These are phyloP conservation scores for Cryptococcus sp. DNA, from an alignment of 1,284 basidiomycete genomes.

Conservation along the genomic window DNA sequence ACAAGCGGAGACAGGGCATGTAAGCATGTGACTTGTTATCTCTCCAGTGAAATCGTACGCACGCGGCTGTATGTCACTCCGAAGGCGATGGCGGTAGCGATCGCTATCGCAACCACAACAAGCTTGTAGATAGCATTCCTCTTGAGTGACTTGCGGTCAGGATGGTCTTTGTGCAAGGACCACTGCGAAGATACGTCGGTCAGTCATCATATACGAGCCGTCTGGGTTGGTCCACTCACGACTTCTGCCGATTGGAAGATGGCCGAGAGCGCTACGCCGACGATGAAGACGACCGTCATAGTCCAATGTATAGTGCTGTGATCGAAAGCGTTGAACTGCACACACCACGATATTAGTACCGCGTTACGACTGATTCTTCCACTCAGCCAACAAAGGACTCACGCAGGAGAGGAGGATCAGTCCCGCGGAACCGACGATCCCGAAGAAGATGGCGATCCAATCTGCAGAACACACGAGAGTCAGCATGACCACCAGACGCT, in stretches of 20 bases:
- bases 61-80: constrained; percentile 52
- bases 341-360: neutral
- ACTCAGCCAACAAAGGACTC: constrained; percentile 21
- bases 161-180: constrained; percentile 54
- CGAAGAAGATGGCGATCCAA: constrained; percentile 55
- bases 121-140: constrained; percentile 57
- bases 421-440: constrained; percentile 52
- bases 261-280: constrained; percentile 56
- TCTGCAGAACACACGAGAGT: constrained; percentile 34
- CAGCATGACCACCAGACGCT: neutral
- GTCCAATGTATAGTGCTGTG: constrained; percentile 57
- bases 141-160: constrained; percentile 52
- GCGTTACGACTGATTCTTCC: neutral
- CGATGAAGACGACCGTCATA: constrained; percentile 57
- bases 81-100: constrained; percentile 56
- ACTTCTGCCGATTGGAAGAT: constrained; percentile 57
- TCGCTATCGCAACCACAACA: constrained; percentile 52
- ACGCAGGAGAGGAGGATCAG: constrained; percentile 55
- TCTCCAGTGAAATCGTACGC: constrained; percentile 12
- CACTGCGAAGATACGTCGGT: constrained; percentile 28
- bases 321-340: constrained; percentile 53
- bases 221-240: constrained; percentile 30
- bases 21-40: neutral
- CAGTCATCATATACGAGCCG: neutral
- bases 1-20: neutral